Evolutionary conservation across 2,329 filamentous ascomycete species (phyloP).

Genomic region (Talaromyces sp.): DNA sequence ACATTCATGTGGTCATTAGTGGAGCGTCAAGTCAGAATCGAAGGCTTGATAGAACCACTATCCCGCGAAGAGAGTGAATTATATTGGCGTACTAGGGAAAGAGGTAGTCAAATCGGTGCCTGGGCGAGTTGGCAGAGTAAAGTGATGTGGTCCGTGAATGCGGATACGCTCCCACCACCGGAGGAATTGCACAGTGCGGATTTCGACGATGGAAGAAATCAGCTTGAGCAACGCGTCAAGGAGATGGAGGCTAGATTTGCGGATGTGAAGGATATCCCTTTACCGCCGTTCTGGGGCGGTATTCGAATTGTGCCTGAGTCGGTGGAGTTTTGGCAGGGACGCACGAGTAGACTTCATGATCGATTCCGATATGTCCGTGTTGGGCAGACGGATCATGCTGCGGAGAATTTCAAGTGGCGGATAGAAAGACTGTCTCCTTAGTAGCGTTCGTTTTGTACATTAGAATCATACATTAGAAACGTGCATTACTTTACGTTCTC

Average conservation of each 20-base stretch:
- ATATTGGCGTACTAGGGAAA: slow-evolving; percentile 61
- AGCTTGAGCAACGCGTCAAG: slow-evolving; percentile 70
- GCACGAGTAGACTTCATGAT: slow-evolving; percentile 85
- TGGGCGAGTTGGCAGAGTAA: slow-evolving; percentile 90
- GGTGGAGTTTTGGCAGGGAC: slow-evolving; percentile 95
- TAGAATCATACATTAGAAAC: background rate
- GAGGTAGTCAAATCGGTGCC: slow-evolving; percentile 79
- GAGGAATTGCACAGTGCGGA: slow-evolving; percentile 29
- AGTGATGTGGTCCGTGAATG: slow-evolving; percentile 52
- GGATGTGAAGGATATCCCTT: slow-evolving; percentile 71
- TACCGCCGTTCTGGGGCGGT: slow-evolving; percentile 93
- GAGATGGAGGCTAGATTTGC: slow-evolving; percentile 73
- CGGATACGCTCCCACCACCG: slow-evolving; percentile 22
- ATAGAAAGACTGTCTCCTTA: slow-evolving; percentile 39
- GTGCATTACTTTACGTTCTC: background rate
- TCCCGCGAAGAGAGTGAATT: slow-evolving; percentile 64
- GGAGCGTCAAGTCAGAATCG: slow-evolving; percentile 86
- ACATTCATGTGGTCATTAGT: slow-evolving; percentile 86
- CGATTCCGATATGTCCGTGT: slow-evolving; percentile 77
- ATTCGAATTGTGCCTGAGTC: slow-evolving; percentile 76
- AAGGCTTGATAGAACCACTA: slow-evolving; percentile 68
- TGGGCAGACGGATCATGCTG: slow-evolving; percentile 38
- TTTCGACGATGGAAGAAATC: slow-evolving; percentile 62
- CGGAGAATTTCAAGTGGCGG: slow-evolving; percentile 42
- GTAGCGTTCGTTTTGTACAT: background rate